These are phyloP conservation scores for Myxozyma monticola DNA, from an alignment of 805 yeast genomes.

Conservation along the genomic window DNA sequence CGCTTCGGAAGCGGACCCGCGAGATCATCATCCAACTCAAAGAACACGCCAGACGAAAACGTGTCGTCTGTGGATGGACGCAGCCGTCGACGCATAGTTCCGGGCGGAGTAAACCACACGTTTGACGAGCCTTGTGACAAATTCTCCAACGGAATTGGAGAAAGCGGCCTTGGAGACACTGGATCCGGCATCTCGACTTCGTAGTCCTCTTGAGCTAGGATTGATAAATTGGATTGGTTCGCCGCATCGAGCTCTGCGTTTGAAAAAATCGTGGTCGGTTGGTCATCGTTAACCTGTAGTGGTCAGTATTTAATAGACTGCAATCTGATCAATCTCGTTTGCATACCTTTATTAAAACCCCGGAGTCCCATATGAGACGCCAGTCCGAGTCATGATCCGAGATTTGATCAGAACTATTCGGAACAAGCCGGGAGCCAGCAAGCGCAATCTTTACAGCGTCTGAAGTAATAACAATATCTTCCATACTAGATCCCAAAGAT, in stretches of 20 bases:
- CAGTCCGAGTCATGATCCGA: conserved; percentile 24
- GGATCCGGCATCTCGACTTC: neutral
- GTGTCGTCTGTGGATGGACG: conserved; percentile 24
- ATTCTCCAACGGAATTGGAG: neutral
- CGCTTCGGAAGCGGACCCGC: conserved; percentile 29
- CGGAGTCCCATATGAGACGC: conserved; percentile 10
- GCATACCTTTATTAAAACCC: conserved; percentile 11
- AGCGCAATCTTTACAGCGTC: conserved; percentile 14
- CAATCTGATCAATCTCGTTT: neutral
- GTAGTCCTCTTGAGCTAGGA: too few relatives aligned
- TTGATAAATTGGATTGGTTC: neutral
- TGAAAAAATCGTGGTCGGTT: neutral
- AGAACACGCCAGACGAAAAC: conserved; percentile 26
- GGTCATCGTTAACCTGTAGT: conserved; percentile 5
- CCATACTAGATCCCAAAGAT: conserved; percentile 8
- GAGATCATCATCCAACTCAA: conserved; percentile 25
- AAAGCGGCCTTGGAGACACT: neutral
- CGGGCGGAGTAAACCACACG: conserved; percentile 23
- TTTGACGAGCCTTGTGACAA: too few relatives aligned
- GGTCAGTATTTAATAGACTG: neutral
- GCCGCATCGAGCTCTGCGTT: neutral
- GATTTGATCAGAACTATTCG: neutral
- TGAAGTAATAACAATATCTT: conserved; percentile 11
- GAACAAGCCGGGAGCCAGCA: neutral
- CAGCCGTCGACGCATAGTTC: conserved; percentile 18